Evolutionary conservation across 2,329 filamentous ascomycete species (phyloP).

Genomic region (Botrytis deweyae): DNA sequence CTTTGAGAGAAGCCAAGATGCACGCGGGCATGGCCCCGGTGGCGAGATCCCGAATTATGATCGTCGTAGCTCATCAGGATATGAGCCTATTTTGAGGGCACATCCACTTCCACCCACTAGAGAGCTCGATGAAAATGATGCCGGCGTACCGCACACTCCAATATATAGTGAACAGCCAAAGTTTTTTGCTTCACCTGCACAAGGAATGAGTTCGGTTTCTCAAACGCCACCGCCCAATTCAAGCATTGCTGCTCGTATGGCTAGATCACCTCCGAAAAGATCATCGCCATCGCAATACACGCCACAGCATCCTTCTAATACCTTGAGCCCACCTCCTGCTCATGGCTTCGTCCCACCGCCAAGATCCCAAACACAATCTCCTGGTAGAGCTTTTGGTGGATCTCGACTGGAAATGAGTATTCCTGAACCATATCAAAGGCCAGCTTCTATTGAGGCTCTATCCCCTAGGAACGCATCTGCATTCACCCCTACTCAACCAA

Average conservation of each 20-base stretch:
- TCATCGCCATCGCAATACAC: conserved; percentile 52
- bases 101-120: conserved; percentile 58
- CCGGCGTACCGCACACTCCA: conserved; percentile 29
- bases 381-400: conserved; percentile 52
- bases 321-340: conserved; percentile 34
- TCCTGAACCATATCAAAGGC: conserved; percentile 48
- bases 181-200: conserved; percentile 37
- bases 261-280: conserved; percentile 58
- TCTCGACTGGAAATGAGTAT: conserved; percentile 43
- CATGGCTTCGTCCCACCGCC: conserved; percentile 52
- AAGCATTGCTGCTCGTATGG: conserved; percentile 43
- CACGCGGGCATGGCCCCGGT: conserved; percentile 26
- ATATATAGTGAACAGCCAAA: conserved; percentile 30
- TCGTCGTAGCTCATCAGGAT: conserved; percentile 52
- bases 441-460: conserved; percentile 49
- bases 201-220: conserved; percentile 39
- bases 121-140: conserved; percentile 61
- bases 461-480: conserved; percentile 30
- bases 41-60: conserved; percentile 46
- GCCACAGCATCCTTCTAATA: conserved; percentile 39
- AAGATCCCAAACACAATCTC: conserved; percentile 63
- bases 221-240: conserved; percentile 53
- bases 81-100: conserved; percentile 52
- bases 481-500: conserved; percentile 22
- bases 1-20: conserved; percentile 48